phyloP scores from a whole-genome alignment of 257 asterid genomes.

The Solanum paucissectum region DNA sequence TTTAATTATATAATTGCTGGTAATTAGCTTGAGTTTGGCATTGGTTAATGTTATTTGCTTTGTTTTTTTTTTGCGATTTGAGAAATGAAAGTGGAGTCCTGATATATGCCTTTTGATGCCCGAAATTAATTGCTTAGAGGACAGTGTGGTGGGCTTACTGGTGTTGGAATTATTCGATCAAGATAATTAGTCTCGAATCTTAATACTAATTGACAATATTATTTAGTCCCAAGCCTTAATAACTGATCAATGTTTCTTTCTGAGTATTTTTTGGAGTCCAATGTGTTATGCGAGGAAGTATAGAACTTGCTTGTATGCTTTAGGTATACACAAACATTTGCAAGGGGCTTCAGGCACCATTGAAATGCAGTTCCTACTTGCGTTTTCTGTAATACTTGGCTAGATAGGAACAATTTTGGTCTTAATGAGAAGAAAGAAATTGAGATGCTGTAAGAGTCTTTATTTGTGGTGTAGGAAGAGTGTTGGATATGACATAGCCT shows the following conservation, averaged over 20 bases:
- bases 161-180: background rate
- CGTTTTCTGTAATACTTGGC: background rate
- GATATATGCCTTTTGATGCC: background rate
- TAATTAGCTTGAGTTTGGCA: background rate
- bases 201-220: background rate
- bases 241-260: background rate
- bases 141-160: background rate
- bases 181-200: background rate
- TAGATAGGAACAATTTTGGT: background rate
- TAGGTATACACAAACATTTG: background rate
- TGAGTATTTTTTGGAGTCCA: background rate
- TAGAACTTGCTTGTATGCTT: background rate
- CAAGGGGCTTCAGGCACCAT: background rate
- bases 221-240: background rate
- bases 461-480: background rate
- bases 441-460: background rate
- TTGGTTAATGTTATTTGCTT: background rate
- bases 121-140: background rate
- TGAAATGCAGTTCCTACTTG: background rate
- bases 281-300: background rate
- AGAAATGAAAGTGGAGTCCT: background rate
- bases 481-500: background rate
- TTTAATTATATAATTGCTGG: background rate
- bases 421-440: background rate
- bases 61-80: background rate